phyloP scores from a whole-genome alignment of 768 basidiomycete species.

The Psilocybe cyanescens region DNA sequence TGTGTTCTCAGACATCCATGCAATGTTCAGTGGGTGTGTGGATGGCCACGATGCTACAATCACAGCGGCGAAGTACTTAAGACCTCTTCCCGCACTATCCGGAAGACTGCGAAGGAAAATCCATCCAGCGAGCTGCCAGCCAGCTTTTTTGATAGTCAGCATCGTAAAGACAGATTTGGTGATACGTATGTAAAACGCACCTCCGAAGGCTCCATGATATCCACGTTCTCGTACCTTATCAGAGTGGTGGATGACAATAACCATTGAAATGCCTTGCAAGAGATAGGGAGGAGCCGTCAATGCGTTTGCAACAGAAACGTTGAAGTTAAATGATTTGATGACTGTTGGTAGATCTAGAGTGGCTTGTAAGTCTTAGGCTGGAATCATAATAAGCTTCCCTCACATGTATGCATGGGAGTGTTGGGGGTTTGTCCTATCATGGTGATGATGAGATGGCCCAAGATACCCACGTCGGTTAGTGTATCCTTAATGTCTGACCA shows the following conservation, averaged over 20 bases:
- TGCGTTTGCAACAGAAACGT: slow-evolving; percentile 39
- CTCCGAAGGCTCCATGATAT: slow-evolving; percentile 38
- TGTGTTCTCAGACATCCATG: slow-evolving; percentile 45
- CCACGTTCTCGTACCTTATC: slow-evolving; percentile 37
- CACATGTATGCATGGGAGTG: slow-evolving; percentile 40
- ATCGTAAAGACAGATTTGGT: not conserved
- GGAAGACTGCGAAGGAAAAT: slow-evolving; percentile 37
- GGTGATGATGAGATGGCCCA: slow-evolving; percentile 40
- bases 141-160: slow-evolving; percentile 23
- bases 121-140: slow-evolving; percentile 42
- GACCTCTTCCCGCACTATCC: slow-evolving; percentile 25
- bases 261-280: slow-evolving; percentile 36
- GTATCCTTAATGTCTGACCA: slow-evolving; percentile 41
- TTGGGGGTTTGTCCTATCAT: slow-evolving; percentile 39
- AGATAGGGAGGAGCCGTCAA: slow-evolving; percentile 41
- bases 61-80: slow-evolving; percentile 39
- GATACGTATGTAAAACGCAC: slow-evolving; percentile 18
- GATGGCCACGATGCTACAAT: slow-evolving; percentile 41
- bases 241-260: slow-evolving; percentile 34
- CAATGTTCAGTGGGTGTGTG: slow-evolving; percentile 42
- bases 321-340: slow-evolving; percentile 42
- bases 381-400: not conserved
- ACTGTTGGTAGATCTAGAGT: slow-evolving; percentile 39
- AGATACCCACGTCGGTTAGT: slow-evolving; percentile 37
- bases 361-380: not conserved